phyloP scores from a whole-genome alignment of 2,329 filamentous ascomycete genomes.

The Cercospora nicotianae region DNA sequence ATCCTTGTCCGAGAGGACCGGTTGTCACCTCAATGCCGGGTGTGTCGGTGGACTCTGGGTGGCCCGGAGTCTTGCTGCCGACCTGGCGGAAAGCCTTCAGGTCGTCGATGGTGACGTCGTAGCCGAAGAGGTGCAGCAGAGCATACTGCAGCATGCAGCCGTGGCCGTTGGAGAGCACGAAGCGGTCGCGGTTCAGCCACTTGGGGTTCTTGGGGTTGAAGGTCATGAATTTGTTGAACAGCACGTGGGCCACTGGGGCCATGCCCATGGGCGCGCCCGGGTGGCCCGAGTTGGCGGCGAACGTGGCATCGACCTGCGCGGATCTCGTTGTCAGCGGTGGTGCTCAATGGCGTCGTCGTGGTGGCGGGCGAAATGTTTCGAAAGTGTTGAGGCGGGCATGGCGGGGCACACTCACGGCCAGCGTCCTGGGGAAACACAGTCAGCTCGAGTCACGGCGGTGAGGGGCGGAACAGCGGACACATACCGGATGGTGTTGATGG shows the following conservation, averaged over 20 bases:
- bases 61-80: slow-evolving; percentile 85
- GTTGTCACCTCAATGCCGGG: slow-evolving; percentile 97
- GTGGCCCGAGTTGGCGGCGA: slow-evolving; percentile 94
- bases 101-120: slow-evolving; percentile 81
- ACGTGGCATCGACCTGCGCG: slow-evolving; percentile 90
- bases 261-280: slow-evolving; percentile 97
- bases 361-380: neutral
- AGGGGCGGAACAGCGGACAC: slow-evolving; percentile 38
- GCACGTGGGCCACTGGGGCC: slow-evolving; percentile 93
- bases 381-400: slow-evolving; percentile 14
- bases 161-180: slow-evolving; percentile 98
- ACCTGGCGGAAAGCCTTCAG: slow-evolving; percentile 88
- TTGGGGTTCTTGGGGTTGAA: slow-evolving; percentile 99
- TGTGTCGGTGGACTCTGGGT: slow-evolving; percentile 95
- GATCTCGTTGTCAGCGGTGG: slow-evolving; percentile 10
- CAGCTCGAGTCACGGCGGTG: neutral
- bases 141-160: slow-evolving; percentile 99
- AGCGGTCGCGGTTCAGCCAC: slow-evolving; percentile 96
- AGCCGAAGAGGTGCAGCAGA: slow-evolving; percentile 94
- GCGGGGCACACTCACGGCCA: slow-evolving; percentile 14
- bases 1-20: slow-evolving; percentile 94
- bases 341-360: slow-evolving; percentile 33
- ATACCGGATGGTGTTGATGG: slow-evolving; percentile 93
- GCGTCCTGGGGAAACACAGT: slow-evolving; percentile 5
- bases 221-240: slow-evolving; percentile 98